Conservation (phyloP, 208 protist species). For the Leishmania tropica region DNA sequence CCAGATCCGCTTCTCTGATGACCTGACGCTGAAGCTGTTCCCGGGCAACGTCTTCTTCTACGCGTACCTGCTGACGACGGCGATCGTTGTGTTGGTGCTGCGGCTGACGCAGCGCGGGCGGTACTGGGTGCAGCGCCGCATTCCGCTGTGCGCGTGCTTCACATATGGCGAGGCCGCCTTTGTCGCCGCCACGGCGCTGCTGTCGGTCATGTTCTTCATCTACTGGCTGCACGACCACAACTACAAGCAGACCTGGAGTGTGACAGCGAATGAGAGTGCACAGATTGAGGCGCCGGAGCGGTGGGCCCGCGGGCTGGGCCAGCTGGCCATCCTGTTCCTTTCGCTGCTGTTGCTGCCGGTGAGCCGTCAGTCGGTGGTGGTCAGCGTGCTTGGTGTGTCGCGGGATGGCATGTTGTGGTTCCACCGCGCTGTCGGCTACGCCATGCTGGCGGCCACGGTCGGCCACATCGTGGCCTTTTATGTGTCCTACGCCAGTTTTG, state of each 20-base stretch:
- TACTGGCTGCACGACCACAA: constrained; percentile 77
- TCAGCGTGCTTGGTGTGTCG: constrained; percentile 48
- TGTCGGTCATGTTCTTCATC: constrained; percentile 48
- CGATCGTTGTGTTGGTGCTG: constrained; percentile 34
- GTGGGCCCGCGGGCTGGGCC: constrained; percentile 51
- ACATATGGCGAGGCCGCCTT: constrained; percentile 38
- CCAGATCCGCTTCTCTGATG: constrained; percentile 30
- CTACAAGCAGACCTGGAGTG: constrained; percentile 37
- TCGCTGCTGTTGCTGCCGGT: constrained; percentile 61
- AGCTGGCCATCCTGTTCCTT: constrained; percentile 62
- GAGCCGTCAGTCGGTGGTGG: constrained; percentile 52
- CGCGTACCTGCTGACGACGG: constrained; percentile 37
- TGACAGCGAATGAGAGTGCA: background rate
- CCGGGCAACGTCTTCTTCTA: constrained; percentile 75
- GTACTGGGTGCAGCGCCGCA: constrained; percentile 33
- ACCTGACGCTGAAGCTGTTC: constrained; percentile 56
- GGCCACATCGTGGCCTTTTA: constrained; percentile 35
- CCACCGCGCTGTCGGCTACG: constrained; percentile 50
- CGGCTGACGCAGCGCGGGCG: constrained; percentile 24
- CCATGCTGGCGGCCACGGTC: constrained; percentile 33
- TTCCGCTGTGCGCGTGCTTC: constrained; percentile 20
- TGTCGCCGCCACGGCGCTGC: constrained; percentile 28
- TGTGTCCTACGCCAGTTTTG: constrained; percentile 26
- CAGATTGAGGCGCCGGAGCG: constrained; percentile 31
- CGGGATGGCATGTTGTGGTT: constrained; percentile 62